Conservation (phyloP, 176 grass and related monocot genomes). For the Thinopyrum elongatum region DNA sequence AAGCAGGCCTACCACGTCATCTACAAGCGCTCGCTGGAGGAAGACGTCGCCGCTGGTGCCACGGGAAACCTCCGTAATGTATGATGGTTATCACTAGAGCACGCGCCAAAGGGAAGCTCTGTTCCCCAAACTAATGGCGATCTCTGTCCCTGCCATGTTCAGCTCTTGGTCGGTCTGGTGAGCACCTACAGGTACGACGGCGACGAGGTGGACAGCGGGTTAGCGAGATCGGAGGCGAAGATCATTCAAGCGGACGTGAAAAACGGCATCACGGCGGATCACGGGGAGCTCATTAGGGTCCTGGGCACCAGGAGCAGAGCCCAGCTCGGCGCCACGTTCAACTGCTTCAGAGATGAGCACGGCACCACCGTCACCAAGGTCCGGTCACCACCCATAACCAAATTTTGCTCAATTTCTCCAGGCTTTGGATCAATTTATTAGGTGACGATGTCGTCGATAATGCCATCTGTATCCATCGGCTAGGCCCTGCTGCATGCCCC, state of each 20-base stretch:
- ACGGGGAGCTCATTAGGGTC: slow-evolving; percentile 72
- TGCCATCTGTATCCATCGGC: background rate
- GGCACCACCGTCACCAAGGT: slow-evolving; percentile 63
- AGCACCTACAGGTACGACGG: slow-evolving; percentile 78
- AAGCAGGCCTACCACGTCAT: slow-evolving; percentile 73
- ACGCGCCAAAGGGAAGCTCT: background rate
- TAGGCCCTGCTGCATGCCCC: slow-evolving; percentile 46
- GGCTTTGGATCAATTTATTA: background rate
- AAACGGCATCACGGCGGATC: slow-evolving; percentile 20
- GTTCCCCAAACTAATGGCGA: background rate
- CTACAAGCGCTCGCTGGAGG: slow-evolving; percentile 71
- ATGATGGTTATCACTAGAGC: background rate
- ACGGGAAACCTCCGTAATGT: slow-evolving; percentile 54
- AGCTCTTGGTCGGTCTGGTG: slow-evolving; percentile 61
- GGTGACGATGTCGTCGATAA: background rate
- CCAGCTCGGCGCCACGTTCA: slow-evolving; percentile 68
- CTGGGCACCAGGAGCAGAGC: slow-evolving; percentile 76
- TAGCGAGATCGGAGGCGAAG: slow-evolving; percentile 65
- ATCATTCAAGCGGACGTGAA: slow-evolving; percentile 41
- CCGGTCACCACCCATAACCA: background rate
- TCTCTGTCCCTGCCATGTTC: background rate
- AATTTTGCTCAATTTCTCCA: background rate
- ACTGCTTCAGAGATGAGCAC: slow-evolving; percentile 55
- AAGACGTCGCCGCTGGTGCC: slow-evolving; percentile 62
- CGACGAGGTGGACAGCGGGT: slow-evolving; percentile 39